Evolutionary conservation across 305 asterid species (phyloP), one percentile per base, ranked within the genome.

Genomic region (Fraxinus angustifolia): DNA sequence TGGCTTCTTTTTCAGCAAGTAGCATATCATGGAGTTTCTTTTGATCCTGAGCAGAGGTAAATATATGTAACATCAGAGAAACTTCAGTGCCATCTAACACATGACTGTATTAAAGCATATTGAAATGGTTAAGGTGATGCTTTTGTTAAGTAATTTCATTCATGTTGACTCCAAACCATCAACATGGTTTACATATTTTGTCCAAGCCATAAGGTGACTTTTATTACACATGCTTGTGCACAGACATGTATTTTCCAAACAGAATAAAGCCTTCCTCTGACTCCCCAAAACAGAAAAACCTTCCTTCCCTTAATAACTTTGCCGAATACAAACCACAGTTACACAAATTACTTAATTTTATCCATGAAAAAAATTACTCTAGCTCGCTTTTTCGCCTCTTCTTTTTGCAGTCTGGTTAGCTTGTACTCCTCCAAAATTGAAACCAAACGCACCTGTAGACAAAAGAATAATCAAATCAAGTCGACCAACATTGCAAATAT

Each of bases 341-440:
- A 3, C 38, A 68, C 38, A 11, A 68, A 3, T 12, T 12, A 68
- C 75, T 28, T 28, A 68, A 68, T 68, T 30, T 68, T 68, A 26
- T 14, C 75, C 36, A 31, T 62, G 8, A 81, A 83, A 77, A 80
- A 48, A 75, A 80, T 85, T 88, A 95, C 99, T 94, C 95, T 84
- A 53, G 93, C 97, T 80, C 91, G 91, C 89, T 84, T 95, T 85
- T 92, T 94, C 84, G 87, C 94, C 86, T 93, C 93, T 86, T 94
- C 99, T 89, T 94, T 95, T 58, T 83, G 93, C 79, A 71, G 87
- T 78, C 99, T 91, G 80, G 91, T 84, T 82, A 84, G 88, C 85
- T 92, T 95, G 91, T 94, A 95, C 84, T 94, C 98, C 88, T 89
- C 97, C 84, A 95, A 84, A 83, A 91, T 91, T 30, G 98, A 92